Percentiles rank a stretch among this genome's conserved stretches.
Evolutionary conservation across 108 stramenopile species (phyloP).

Genomic region (Chaetoceros muelleri): DNA sequence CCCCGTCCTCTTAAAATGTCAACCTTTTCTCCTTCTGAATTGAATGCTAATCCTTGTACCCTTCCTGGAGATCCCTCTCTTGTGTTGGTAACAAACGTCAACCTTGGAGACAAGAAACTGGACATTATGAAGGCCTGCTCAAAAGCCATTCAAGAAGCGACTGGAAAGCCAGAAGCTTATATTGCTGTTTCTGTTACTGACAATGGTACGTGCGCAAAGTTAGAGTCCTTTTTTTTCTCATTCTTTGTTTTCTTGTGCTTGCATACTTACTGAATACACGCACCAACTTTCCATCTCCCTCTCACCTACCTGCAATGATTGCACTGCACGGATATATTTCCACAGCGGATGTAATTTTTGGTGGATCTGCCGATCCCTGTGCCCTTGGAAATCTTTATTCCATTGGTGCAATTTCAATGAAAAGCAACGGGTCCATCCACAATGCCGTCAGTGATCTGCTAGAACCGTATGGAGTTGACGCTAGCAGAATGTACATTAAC

Average conservation of each 20-base stretch:
- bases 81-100: conserved; percentile 60
- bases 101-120: conserved; percentile 60
- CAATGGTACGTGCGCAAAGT: conserved; percentile 16
- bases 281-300: neutral
- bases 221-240: too few species aligned
- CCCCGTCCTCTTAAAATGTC: too few species aligned
- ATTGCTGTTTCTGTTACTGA: conserved; percentile 63
- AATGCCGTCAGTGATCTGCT: conserved; percentile 57
- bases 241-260: too few species aligned
- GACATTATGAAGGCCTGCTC: conserved; percentile 65
- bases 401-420: conserved; percentile 58
- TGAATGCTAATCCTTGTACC: neutral
- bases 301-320: neutral
- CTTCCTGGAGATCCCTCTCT: conserved; percentile 75
- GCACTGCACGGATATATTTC: neutral
- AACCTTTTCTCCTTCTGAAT: neutral
- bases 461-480: conserved; percentile 40
- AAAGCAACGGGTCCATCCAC: conserved; percentile 57
- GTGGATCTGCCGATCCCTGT: conserved; percentile 52
- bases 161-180: conserved; percentile 73
- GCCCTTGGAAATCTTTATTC: conserved; percentile 62
- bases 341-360: conserved; percentile 24
- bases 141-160: conserved; percentile 33
- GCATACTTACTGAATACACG: neutral
- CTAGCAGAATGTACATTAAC: conserved; percentile 69